Evolutionary conservation across 192 early-diverging fungal species (phyloP), one percentile per base, ranked within the genome.

Genomic region (Coemansia reversa): DNA sequence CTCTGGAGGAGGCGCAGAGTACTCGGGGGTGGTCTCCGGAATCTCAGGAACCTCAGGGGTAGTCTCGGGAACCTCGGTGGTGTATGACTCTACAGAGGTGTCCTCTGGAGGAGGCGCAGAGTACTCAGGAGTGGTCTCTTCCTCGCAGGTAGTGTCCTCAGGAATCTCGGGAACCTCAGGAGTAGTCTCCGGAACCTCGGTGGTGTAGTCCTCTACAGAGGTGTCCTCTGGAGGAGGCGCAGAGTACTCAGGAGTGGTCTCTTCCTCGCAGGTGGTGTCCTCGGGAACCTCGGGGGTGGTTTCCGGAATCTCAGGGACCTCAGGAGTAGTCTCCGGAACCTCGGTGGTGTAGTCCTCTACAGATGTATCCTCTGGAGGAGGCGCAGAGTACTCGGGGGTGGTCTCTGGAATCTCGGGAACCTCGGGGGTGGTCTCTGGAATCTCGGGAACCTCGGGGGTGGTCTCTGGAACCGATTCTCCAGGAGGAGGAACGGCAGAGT

Each of bases 141-240:
- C n/a, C n/a, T n/a, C n/a, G n/a, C n/a, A n/a, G n/a, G n/a, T n/a
- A n/a, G n/a, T n/a, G n/a, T n/a, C n/a, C n/a, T n/a, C n/a, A n/a
- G n/a, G n/a, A n/a, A n/a, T n/a, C n/a, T n/a, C n/a, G n/a, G n/a
- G n/a, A n/a, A n/a, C n/a, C n/a, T n/a, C n/a, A n/a, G n/a, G n/a
- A n/a, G n/a, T n/a, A n/a, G n/a, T n/a, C 49, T 30, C 30, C n/a
- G 55, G 55, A 27, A 32, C 55, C 55, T 56, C 55, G 51, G 69
- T 65, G 52, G 62, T 66, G 49, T 68, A 58, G n/a, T 52, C 57
- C 25, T 35, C 56, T n/a, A 60, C 65, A 12, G 65, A 48, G 56
- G 65, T 66, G 28, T 53, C 45, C 53, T 23, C 28, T 19, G 12
- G 25, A 18, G 35, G 29, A 25, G 39, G 8, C 11, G 27, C 18